Base-by-base conservation (phyloP, 2,329 filamentous ascomycete genomes). In the Ceratocystis alfenasii region DNA sequence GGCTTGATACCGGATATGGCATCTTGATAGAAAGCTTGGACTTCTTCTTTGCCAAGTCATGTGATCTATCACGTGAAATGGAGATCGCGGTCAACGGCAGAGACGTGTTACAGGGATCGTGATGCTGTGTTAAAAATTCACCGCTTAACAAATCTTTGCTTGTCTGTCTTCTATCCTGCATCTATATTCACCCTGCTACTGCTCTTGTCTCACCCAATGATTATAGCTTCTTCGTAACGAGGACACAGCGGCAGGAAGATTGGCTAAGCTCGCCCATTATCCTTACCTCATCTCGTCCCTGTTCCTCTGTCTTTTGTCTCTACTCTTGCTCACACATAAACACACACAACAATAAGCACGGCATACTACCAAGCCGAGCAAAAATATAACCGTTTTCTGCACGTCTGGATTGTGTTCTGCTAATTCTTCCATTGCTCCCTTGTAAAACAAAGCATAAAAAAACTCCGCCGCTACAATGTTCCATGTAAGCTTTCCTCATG, bases 401-500 rank as follows among this genome's bases (percentile, higher is more conserved):
- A 2, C 25, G 5, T 5, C 25, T 36, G 8, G 7, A 8, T 17
- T n/a, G n/a, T 59, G 53, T n/a, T 59, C 8, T 59, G 12, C 53
- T 33, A 4, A 10, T 7, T 30, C 15, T 33, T 20, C 22, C 4
- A n/a, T 36, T 59, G 28, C 15, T 2, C 33, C 3, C 28, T 25
- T 6, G 22, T 59, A 25, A 59, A 17, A 59, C 15, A 59, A 36
- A 12, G 2, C 20, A 50, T 3, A 22, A 33, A 30, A 59, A 59
- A 7, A 1, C n/a, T 15, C 6, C n/a, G 17, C 28, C 28, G 28
- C 53, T 48, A 64, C 45, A 25, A 67, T 67, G 66, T 67, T 67
- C 48, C 66, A 65, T 48, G 66, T 67, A 44, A 46, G 59, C 41
- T 20, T 46, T n/a, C 25, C 45, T n/a, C 20, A 48, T 62, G 1